Evolutionary conservation across 139 green algal species (phyloP).

Genomic region (Chlorella sp.): DNA sequence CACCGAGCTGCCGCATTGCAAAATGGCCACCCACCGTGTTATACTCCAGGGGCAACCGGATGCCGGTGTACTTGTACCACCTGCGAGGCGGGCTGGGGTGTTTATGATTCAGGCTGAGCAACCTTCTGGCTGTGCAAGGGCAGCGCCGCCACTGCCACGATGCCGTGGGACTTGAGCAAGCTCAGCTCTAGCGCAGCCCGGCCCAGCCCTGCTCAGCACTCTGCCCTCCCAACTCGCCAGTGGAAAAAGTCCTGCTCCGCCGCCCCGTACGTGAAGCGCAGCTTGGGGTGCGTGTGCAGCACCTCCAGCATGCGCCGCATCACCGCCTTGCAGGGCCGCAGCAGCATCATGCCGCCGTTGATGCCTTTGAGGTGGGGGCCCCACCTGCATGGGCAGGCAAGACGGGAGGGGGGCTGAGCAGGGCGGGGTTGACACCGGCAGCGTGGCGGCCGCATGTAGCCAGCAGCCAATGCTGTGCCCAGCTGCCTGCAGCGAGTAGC

Average conservation of each 20-base stretch:
- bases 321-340: conserved; percentile 16
- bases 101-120: background rate
- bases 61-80: conserved; percentile 17
- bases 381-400: background rate
- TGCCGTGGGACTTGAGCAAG: no score
- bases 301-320: conserved; percentile 11
- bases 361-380: background rate
- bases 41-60: conserved; percentile 7
- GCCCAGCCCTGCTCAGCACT: background rate
- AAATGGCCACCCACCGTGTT: background rate
- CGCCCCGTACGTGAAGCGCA: conserved; percentile 16
- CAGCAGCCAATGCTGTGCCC: no score
- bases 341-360: conserved; percentile 25
- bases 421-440: no score
- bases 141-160: no score
- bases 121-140: background rate
- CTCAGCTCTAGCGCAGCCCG: background rate
- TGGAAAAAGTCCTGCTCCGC: conserved; percentile 27
- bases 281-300: conserved; percentile 1
- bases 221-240: background rate
- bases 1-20: no score
- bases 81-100: background rate
- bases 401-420: no score
- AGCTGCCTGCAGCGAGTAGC: no score
- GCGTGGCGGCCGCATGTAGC: no score